Conservation (phyloP, 139 green algal species). For the Limnomonas spitsbergensis region DNA sequence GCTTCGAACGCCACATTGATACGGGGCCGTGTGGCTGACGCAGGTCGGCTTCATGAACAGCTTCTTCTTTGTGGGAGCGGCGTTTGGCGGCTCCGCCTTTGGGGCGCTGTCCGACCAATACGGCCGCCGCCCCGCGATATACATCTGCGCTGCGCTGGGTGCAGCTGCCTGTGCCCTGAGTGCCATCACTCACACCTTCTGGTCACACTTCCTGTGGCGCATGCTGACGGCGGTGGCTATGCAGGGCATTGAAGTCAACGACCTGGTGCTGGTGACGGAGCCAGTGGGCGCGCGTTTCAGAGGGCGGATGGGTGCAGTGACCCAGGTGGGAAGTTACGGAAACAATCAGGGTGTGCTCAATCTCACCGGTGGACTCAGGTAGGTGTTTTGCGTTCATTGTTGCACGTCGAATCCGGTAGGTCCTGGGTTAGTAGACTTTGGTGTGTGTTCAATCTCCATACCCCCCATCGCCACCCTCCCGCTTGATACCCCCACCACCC, state of each 20-base stretch:
- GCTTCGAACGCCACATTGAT: too few species aligned
- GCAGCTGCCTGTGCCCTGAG: not conserved
- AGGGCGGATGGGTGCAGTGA: not conserved
- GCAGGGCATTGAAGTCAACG: slow-evolving; percentile 13
- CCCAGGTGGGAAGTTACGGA: not conserved
- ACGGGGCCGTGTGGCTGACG: too few species aligned
- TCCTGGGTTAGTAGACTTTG: too few species aligned
- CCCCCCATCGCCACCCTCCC: too few species aligned
- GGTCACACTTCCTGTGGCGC: slow-evolving; percentile 12
- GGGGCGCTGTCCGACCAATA: slow-evolving; percentile 14
- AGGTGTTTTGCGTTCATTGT: too few species aligned
- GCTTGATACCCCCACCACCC: too few species aligned
- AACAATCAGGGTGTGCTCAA: not conserved
- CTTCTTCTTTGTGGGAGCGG: slow-evolving; percentile 22
- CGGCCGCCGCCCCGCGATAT: not conserved
- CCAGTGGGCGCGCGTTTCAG: not conserved
- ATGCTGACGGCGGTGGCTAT: slow-evolving; percentile 10
- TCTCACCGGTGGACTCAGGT: too few species aligned
- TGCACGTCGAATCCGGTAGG: too few species aligned
- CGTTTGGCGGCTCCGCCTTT: slow-evolving; percentile 5
- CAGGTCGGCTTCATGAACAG: slow-evolving; percentile 7
- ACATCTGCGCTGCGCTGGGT: slow-evolving; percentile 2
- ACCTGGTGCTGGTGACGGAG: not conserved
- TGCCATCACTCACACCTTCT: not conserved
- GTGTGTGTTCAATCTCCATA: too few species aligned